Base-by-base conservation (phyloP, 371 early-diverging fungal genomes). In the Mycotypha africana region DNA sequence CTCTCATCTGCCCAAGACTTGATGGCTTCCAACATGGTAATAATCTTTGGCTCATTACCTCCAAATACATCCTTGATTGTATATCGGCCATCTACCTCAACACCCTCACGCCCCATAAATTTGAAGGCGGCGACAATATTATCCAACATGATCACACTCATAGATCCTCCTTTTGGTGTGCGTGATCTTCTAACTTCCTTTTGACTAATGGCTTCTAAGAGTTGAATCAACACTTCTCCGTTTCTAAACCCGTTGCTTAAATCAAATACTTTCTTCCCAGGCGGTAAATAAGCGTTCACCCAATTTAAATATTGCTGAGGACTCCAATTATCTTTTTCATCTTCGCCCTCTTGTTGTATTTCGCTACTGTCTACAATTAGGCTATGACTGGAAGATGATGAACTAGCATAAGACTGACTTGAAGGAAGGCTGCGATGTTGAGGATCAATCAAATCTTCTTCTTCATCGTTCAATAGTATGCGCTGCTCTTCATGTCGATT, bases 101-200 rank as follows among this genome's bases (percentile, higher is more conserved):
- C 65, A 4, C 79, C 79, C 34, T 77, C 79, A 15, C 74, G 61
- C 6, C 76, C 78, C 79, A 81, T 77, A 39, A 81, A 81, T 47
- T 81, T 78, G 58, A 81, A 78, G 2, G 76, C 81, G 5, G 81
- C 74, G 23, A 77, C 67, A 42, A 81, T 60, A 20, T 74, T 77
- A 46, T 81, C 79, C 6, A 81, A 63, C 75, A 76, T 74, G 39
- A 58, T 53, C 38, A 70, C 70, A 38, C 62, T 66, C 17, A 53
- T 35, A 17, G 61, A 58, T 9, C 61, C 58, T 23, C 50, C 63
- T 22, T 63, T 58, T 30, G 56, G 52, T 9, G 26, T 37, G 17
- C 60, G 60, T 4, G 74, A 63, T 24, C 67, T 47, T 22, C 72
- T 70, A 6, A 80, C 69, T 31, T 53, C 46, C 30, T 80, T 75